Conservation (phyloP, 192 early-diverging fungal genomes). For the Entomortierella lignicola region DNA sequence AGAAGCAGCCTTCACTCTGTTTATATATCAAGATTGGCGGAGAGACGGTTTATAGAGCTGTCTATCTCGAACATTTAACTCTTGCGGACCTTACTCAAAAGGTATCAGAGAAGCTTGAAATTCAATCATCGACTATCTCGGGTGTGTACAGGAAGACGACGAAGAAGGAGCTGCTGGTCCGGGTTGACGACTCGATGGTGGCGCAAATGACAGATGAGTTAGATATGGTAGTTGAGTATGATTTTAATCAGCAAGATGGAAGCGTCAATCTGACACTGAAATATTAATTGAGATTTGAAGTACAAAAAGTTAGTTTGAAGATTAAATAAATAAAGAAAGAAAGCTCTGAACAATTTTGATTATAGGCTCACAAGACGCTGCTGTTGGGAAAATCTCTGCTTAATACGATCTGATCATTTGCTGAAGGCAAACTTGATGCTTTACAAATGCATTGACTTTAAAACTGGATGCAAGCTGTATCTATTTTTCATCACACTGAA, state of each 20-base stretch:
- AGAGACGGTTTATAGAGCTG: slow-evolving; percentile 66
- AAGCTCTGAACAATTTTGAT: too few relatives aligned
- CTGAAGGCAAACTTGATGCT: too few relatives aligned
- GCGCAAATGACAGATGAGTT: slow-evolving; percentile 72
- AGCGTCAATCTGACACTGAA: slow-evolving; percentile 56
- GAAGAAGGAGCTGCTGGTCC: slow-evolving; percentile 63
- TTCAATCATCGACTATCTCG: slow-evolving; percentile 51
- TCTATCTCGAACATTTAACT: slow-evolving; percentile 71
- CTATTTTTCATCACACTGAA: not conserved
- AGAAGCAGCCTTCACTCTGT: slow-evolving; percentile 58
- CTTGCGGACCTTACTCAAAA: slow-evolving; percentile 63
- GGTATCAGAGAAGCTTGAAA: slow-evolving; percentile 62
- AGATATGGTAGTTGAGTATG: slow-evolving; percentile 68
- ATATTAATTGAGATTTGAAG: too few relatives aligned
- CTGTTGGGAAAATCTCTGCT: too few relatives aligned
- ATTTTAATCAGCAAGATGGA: slow-evolving; percentile 55
- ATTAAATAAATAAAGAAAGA: too few relatives aligned
- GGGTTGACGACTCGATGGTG: slow-evolving; percentile 69
- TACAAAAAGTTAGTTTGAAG: too few relatives aligned
- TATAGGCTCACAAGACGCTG: too few relatives aligned
- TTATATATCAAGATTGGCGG: slow-evolving; percentile 68
- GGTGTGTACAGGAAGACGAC: slow-evolving; percentile 60
- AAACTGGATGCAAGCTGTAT: too few relatives aligned
- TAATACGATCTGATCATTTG: too few relatives aligned
- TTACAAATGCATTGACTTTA: too few relatives aligned